phyloP scores from a whole-genome alignment of 805 yeast species.

The Kuraishia floccosa region DNA sequence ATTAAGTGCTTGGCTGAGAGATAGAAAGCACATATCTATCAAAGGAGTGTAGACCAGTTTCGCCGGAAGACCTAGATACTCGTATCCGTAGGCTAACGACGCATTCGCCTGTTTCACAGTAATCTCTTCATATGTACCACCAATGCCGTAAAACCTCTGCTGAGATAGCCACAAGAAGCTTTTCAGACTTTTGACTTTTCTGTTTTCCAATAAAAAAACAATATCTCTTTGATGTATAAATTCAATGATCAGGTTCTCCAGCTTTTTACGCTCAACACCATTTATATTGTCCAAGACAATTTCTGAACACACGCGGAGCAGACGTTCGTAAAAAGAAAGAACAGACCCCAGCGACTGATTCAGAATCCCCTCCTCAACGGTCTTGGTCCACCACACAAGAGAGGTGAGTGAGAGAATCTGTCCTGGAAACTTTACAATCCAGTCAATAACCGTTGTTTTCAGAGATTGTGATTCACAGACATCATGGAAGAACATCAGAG shows the following conservation, averaged over 20 bases:
- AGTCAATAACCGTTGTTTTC: slow-evolving; percentile 3
- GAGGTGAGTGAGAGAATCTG: slow-evolving; percentile 45
- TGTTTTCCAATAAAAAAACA: slow-evolving; percentile 3
- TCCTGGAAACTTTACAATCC: slow-evolving; percentile 33
- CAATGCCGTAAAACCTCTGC: slow-evolving; percentile 42
- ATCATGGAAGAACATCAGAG: background rate
- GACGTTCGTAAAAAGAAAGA: no score
- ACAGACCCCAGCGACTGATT: background rate
- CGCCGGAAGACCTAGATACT: slow-evolving; percentile 68
- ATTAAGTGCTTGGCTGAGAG: slow-evolving; percentile 65
- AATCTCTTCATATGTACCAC: slow-evolving; percentile 13
- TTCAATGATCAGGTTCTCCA: slow-evolving; percentile 59
- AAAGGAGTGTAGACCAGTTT: slow-evolving; percentile 71
- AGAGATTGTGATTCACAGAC: no score
- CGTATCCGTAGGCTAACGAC: slow-evolving; percentile 58
- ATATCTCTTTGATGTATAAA: slow-evolving; percentile 45
- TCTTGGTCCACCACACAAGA: slow-evolving; percentile 46
- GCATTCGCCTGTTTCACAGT: slow-evolving; percentile 41
- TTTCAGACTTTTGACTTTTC: background rate
- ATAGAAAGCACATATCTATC: slow-evolving; percentile 46
- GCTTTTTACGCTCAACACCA: slow-evolving; percentile 22
- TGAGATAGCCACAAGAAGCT: slow-evolving; percentile 36
- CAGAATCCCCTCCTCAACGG: slow-evolving; percentile 17
- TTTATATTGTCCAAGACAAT: background rate
- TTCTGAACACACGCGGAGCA: background rate